Conservation (phyloP, 495 filamentous ascomycete genomes). For the Chlorociboria aeruginascens region DNA sequence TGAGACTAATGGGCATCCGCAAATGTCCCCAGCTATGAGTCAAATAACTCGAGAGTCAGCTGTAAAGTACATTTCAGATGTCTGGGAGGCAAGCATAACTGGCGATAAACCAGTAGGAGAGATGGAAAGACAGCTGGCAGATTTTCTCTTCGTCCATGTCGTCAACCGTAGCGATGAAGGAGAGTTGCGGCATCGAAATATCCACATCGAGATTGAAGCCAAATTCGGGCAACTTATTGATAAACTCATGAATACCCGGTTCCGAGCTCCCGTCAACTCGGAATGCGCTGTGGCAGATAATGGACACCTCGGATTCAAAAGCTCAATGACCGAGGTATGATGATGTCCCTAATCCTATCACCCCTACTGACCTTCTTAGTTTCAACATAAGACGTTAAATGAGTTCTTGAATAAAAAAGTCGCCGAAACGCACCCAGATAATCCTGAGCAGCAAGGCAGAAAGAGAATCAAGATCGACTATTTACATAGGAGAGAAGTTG, state of each 20-base stretch:
- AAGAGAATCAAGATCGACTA: constrained; percentile 62
- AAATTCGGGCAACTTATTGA: constrained; percentile 77
- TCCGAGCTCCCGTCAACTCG: constrained; percentile 48
- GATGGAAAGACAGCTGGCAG: constrained; percentile 51
- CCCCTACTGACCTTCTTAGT: constrained; percentile 28
- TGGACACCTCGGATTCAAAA: constrained; percentile 49
- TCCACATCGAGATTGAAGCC: constrained; percentile 83
- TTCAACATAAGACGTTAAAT: constrained; percentile 68
- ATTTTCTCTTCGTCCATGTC: constrained; percentile 64
- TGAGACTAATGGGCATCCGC: constrained; percentile 15
- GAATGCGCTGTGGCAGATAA: constrained; percentile 52
- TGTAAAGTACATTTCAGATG: constrained; percentile 34
- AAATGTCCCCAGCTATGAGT: constrained; percentile 10
- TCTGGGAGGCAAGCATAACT: constrained; percentile 66
- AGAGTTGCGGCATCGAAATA: constrained; percentile 39
- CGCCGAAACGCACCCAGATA: constrained; percentile 35
- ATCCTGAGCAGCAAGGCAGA: constrained; percentile 22
- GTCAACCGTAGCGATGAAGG: constrained; percentile 43
- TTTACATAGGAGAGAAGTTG: constrained; percentile 65
- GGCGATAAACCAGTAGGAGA: constrained; percentile 53
- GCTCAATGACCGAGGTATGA: constrained; percentile 76
- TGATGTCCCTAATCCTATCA: background rate
- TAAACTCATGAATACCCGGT: constrained; percentile 51
- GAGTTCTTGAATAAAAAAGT: constrained; percentile 65
- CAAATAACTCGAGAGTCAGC: constrained; percentile 5